Base-by-base conservation (phyloP, 179 eudicot genomes). In the Spergularia azorica region DNA sequence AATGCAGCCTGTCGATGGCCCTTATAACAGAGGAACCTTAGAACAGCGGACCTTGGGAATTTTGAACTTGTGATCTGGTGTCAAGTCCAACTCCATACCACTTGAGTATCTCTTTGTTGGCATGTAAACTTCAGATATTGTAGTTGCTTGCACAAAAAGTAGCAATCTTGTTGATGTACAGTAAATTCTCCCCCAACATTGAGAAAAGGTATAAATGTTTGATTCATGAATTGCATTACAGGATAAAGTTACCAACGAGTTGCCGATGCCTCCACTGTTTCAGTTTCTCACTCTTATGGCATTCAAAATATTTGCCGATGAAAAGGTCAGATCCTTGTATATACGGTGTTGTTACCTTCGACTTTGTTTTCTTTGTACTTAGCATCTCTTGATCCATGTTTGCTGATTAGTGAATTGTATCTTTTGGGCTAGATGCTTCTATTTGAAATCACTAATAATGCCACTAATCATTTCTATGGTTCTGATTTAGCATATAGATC, bases 261-360 rank as follows among this genome's bases (percentile, higher is more conserved):
- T 93, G 88, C 97, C 97, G 67, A 93, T 93, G 97, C 97, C 97
- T 77, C 96, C 96, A 36, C 86, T 93, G 17, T 93, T 93, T 80
- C 97, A 93, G 85, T 93, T 93, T 79, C 90, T 92, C 66, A 89
- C 90, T 21, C 79, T 90, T 46, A 80, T 92, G 88, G 96, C 94
- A 65, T 85, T 93, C 75, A 91, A 91, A 79, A 89, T 89, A 60
- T 93, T 93, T 78, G 52, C 85, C 77, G 71, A 79, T 67, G 96
- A 93, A 79, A 89, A 87, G 91, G 97, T 93, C 78, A 77, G 91
- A 62, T 71, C 57, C 26, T 76, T n/a, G 68, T 43, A 51, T 43
- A 39, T 38, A 6, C 76, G 59, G 11, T 15, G 38, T 43, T 59
- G 18, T 56, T 70, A 21, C 72, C 26, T 12, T 57, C 11, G 63